Conservation (phyloP, 192 early-diverging fungal genomes). For the Mortierella antarctica region DNA sequence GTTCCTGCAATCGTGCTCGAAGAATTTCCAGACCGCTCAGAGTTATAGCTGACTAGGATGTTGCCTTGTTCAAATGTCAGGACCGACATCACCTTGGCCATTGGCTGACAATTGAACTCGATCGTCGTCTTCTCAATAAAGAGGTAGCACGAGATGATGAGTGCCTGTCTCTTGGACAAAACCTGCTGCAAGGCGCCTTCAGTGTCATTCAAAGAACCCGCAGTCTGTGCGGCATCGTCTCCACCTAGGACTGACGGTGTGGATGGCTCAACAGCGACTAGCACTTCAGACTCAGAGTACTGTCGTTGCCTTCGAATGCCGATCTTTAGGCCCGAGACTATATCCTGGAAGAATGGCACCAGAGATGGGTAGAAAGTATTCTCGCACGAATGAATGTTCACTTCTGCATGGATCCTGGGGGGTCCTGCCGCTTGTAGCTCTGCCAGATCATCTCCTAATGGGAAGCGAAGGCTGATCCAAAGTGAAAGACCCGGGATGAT, state of each 20-base stretch:
- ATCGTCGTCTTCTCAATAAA: conserved; percentile 73
- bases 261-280: conserved; percentile 9
- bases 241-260: neutral
- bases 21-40: conserved; percentile 42
- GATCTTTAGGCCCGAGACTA: conserved; percentile 71
- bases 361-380: conserved; percentile 79
- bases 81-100: conserved; percentile 76
- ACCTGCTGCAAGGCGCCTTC: conserved; percentile 31
- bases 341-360: conserved; percentile 76
- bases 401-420: conserved; percentile 66
- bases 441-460: conserved; percentile 52
- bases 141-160: conserved; percentile 65
- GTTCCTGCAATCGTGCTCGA: conserved; percentile 67
- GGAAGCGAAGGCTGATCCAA: conserved; percentile 58
- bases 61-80: conserved; percentile 78
- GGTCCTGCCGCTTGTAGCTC: conserved; percentile 32
- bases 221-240: conserved; percentile 12
- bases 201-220: neutral
- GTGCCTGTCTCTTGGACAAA: conserved; percentile 45
- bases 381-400: conserved; percentile 74
- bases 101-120: conserved; percentile 78
- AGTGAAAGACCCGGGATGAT: conserved; percentile 64
- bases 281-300: conserved; percentile 19
- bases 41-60: conserved; percentile 65
- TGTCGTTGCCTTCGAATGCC: conserved; percentile 57